These are phyloP conservation scores for Backusella sp. DNA, from an alignment of 192 early-diverging fungal species.

Conservation along the genomic window DNA sequence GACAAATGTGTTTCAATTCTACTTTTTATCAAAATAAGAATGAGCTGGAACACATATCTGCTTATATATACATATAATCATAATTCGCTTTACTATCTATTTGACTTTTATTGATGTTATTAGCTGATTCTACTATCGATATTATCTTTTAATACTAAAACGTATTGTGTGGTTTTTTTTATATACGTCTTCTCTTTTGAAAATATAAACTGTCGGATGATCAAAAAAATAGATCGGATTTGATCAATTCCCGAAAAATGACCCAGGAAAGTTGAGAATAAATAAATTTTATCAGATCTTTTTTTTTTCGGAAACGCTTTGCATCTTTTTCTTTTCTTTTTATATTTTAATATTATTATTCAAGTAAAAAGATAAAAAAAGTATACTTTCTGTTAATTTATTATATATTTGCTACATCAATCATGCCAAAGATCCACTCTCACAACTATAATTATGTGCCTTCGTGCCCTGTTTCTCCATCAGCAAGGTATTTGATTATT, in stretches of 20 bases:
- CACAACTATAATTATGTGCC: conserved; percentile 6
- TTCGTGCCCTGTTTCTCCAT: conserved; percentile 1
- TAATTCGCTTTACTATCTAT: too few relatives aligned
- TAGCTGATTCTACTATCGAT: too few relatives aligned
- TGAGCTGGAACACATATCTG: too few relatives aligned
- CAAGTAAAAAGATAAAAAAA: not conserved
- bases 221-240: conserved; percentile 9
- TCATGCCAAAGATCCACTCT: conserved; percentile 8
- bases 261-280: not conserved
- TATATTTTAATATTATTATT: not conserved
- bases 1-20: too few relatives aligned
- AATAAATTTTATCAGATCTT: conserved; percentile 20
- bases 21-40: too few relatives aligned
- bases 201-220: not conserved
- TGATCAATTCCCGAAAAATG: conserved; percentile 2
- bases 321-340: not conserved
- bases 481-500: not conserved
- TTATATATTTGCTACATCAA: not conserved
- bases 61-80: too few relatives aligned
- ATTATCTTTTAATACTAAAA: too few relatives aligned
- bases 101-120: too few relatives aligned
- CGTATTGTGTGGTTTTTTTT: too few relatives aligned
- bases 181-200: too few relatives aligned
- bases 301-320: not conserved
- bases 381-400: not conserved